phyloP scores from a whole-genome alignment of 257 asterid species.

The Gentiana straminea region DNA sequence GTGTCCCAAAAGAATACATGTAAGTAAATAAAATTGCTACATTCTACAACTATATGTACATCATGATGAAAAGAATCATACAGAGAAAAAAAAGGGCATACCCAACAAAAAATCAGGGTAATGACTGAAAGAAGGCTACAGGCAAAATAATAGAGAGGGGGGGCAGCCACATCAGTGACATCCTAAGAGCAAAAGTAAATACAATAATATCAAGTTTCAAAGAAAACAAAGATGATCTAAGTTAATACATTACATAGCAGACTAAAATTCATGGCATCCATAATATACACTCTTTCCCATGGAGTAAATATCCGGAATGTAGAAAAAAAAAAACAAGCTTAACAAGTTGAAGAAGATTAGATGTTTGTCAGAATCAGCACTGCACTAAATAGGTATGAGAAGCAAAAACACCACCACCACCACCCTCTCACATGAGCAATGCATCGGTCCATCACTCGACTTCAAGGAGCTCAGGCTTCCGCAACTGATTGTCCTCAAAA shows the following conservation, averaged over 20 bases:
- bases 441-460: slow-evolving; percentile 10
- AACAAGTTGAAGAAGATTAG: slow-evolving; percentile 21
- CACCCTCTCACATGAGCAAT: slow-evolving; percentile 23
- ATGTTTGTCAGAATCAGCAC: slow-evolving; percentile 28
- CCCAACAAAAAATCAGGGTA: slow-evolving; percentile 23
- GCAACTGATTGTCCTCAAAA: slow-evolving; percentile 31
- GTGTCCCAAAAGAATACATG: too few species aligned
- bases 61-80: too few species aligned
- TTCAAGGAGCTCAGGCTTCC: slow-evolving; percentile 24
- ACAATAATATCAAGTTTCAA: slow-evolving; percentile 21
- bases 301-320: slow-evolving; percentile 23
- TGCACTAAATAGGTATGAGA: slow-evolving; percentile 25
- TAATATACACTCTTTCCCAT: slow-evolving; percentile 5
- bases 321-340: slow-evolving; percentile 13
- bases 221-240: slow-evolving; percentile 13
- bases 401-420: slow-evolving; percentile 9
- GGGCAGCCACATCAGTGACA: slow-evolving; percentile 15
- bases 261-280: slow-evolving; percentile 41
- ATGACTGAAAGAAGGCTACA: background rate
- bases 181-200: slow-evolving; percentile 32
- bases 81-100: slow-evolving; percentile 21
- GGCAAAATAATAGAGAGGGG: slow-evolving; percentile 12
- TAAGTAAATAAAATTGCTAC: too few species aligned
- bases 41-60: too few species aligned
- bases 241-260: slow-evolving; percentile 28